Conservation (phyloP, 148 eudicot genomes). For the Selenicereus undatus region DNA sequence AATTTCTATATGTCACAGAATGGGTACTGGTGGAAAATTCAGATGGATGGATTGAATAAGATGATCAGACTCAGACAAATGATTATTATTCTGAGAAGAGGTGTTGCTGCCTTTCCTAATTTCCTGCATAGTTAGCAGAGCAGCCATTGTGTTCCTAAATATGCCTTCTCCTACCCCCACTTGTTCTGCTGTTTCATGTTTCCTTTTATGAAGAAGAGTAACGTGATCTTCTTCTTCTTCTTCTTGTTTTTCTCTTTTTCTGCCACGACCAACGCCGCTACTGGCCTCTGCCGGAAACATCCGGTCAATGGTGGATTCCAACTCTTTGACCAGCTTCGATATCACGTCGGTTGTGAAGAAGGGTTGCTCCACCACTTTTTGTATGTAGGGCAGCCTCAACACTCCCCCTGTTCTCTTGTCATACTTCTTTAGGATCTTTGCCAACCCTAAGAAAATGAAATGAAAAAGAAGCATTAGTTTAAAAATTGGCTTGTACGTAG, state of each 20-base stretch:
- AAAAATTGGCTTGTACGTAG: too few species aligned
- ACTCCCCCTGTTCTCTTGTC: conserved; percentile 77
- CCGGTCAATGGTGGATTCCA: conserved; percentile 54
- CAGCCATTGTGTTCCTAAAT: conserved; percentile 71
- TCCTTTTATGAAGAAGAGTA: background rate
- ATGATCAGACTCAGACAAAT: conserved; percentile 41
- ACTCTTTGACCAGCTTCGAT: conserved; percentile 62
- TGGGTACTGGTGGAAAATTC: conserved; percentile 34
- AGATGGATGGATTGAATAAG: conserved; percentile 34
- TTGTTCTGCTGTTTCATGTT: conserved; percentile 12
- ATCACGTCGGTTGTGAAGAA: conserved; percentile 69
- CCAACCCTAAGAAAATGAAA: conserved; percentile 42
- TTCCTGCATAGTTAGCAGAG: conserved; percentile 62
- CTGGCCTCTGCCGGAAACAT: conserved; percentile 32
- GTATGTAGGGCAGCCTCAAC: conserved; percentile 58
- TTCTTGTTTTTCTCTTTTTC: conserved; percentile 10
- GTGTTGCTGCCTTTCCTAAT: conserved; percentile 74
- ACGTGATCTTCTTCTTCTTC: conserved; percentile 2
- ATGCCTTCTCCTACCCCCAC: conserved; percentile 47
- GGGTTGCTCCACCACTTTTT: conserved; percentile 61
- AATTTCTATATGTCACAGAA: conserved; percentile 18
- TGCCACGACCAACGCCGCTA: conserved; percentile 6
- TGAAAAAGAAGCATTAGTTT: background rate
- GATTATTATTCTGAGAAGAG: conserved; percentile 41
- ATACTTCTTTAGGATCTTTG: conserved; percentile 77